A percentile compares a stretch with the other conserved stretches of the same genome.
phyloP scores from a whole-genome alignment of 2,329 filamentous ascomycete species.

The Emmonsiellopsis sp. region DNA sequence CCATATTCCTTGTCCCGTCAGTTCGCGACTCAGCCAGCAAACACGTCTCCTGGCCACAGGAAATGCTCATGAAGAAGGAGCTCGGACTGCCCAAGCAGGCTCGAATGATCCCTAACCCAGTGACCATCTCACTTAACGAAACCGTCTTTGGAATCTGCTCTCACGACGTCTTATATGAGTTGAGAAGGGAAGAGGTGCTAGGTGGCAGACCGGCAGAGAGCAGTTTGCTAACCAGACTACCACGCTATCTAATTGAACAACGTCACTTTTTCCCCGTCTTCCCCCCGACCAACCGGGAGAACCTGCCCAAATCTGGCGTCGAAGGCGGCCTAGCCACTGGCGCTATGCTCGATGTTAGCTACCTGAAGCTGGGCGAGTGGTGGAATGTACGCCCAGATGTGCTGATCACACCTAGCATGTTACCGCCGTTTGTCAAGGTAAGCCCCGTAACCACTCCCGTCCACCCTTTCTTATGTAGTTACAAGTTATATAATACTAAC shows the following conservation, averaged over 20 bases:
- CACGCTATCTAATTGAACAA: conserved; percentile 76
- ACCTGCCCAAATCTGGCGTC: conserved; percentile 56
- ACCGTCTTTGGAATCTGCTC: conserved; percentile 70
- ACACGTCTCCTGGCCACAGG: conserved; percentile 80
- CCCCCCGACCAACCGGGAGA: conserved; percentile 63
- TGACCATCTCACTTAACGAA: conserved; percentile 83
- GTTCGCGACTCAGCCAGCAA: conserved; percentile 73
- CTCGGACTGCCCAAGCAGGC: conserved; percentile 70
- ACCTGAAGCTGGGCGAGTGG: conserved; percentile 85
- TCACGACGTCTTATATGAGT: conserved; percentile 75
- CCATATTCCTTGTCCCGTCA: conserved; percentile 74
- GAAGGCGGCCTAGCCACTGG: conserved; percentile 57
- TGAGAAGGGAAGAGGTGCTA: conserved; percentile 63
- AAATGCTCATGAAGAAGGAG: conserved; percentile 60
- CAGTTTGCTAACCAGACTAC: conserved; percentile 61
- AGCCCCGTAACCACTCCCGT: conserved; percentile 16
- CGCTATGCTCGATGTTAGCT: conserved; percentile 71
- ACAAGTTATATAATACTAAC: not conserved
- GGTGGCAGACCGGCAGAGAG: conserved; percentile 47
- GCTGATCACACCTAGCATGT: conserved; percentile 68
- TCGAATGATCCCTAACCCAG: conserved; percentile 78
- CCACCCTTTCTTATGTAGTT: not conserved
- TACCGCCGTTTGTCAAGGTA: conserved; percentile 85
- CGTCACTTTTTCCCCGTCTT: conserved; percentile 86
- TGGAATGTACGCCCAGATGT: conserved; percentile 78